A percentile compares a stretch with the other conserved stretches of the same genome.
Evolutionary conservation across 768 basidiomycete genomes (phyloP).

Genomic region (Polyporus arcularius): DNA sequence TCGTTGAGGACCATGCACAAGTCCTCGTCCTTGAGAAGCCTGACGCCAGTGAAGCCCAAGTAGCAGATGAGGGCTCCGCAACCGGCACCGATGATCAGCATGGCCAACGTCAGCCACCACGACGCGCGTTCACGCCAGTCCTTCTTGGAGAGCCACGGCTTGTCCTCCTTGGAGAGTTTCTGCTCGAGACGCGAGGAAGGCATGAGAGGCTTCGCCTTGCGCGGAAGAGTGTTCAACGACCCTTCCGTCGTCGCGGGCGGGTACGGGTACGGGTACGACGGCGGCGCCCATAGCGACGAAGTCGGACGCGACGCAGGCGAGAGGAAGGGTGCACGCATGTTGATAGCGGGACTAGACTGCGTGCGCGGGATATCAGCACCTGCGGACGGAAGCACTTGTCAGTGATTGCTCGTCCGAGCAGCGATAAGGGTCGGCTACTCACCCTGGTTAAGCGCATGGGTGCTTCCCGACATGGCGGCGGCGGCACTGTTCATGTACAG

Average conservation of each 20-base stretch:
- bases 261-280: conserved; percentile 39
- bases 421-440: conserved; percentile 7
- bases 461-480: conserved; percentile 36
- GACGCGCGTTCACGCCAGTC: conserved; percentile 46
- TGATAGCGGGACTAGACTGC: conserved; percentile 40
- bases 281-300: conserved; percentile 63
- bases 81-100: conserved; percentile 43
- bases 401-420: too few species aligned
- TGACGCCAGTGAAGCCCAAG: conserved; percentile 43
- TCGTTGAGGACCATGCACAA: conserved; percentile 52
- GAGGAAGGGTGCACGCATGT: conserved; percentile 70
- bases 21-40: conserved; percentile 35
- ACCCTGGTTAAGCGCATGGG: conserved; percentile 16
- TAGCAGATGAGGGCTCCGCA: conserved; percentile 47
- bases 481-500: conserved; percentile 51
- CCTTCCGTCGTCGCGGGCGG: conserved; percentile 10
- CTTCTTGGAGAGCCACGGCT: conserved; percentile 48
- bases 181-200: conserved; percentile 39
- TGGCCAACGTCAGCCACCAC: conserved; percentile 50
- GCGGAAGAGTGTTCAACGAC: conserved; percentile 17
- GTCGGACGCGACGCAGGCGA: conserved; percentile 69
- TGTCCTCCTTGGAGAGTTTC: conserved; percentile 51
- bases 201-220: conserved; percentile 36
- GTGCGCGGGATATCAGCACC: conserved; percentile 38
- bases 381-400: too few species aligned